These are phyloP conservation scores for Crepidotus sp. DNA, from an alignment of 1,284 basidiomycete genomes.

Conservation along the genomic window DNA sequence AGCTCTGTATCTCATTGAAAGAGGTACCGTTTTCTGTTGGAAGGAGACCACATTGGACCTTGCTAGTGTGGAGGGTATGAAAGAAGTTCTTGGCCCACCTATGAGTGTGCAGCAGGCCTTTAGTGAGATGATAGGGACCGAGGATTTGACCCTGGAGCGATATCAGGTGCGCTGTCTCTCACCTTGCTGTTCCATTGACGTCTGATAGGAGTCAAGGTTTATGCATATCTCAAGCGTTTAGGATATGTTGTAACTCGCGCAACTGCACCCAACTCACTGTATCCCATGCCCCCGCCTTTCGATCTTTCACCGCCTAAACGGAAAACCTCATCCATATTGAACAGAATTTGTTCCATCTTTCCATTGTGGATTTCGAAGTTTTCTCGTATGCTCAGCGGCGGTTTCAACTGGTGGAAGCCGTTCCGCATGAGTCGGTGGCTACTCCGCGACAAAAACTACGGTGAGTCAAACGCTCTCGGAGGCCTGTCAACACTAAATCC, in stretches of 20 bases:
- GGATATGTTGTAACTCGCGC: constrained; percentile 84
- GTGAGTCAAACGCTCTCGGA: constrained; percentile 23
- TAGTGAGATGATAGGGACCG: constrained; percentile 71
- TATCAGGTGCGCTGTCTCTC: constrained; percentile 62
- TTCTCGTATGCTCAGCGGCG: constrained; percentile 23
- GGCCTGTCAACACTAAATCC: constrained; percentile 3
- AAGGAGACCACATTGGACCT: constrained; percentile 31
- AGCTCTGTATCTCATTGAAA: constrained; percentile 84
- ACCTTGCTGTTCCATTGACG: background rate
- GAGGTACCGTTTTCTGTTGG: constrained; percentile 83
- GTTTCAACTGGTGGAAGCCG: constrained; percentile 56
- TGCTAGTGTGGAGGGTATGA: constrained; percentile 26
- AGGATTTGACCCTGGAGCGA: constrained; percentile 71
- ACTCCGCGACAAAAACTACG: constrained; percentile 37
- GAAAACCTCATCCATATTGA: constrained; percentile 22
- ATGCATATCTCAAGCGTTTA: constrained; percentile 83
- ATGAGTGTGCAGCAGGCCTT: constrained; percentile 92
- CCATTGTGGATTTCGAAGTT: constrained; percentile 18
- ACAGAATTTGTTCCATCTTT: constrained; percentile 29
- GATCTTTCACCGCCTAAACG: constrained; percentile 14
- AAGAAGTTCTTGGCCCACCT: constrained; percentile 50
- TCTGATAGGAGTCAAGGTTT: constrained; percentile 50
- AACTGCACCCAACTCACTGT: constrained; percentile 48
- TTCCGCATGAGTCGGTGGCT: constrained; percentile 38
- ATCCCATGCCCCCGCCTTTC: constrained; percentile 42